These are phyloP conservation scores for Penicillium tannophilum DNA, from an alignment of 495 filamentous ascomycete species.

Conservation along the genomic window DNA sequence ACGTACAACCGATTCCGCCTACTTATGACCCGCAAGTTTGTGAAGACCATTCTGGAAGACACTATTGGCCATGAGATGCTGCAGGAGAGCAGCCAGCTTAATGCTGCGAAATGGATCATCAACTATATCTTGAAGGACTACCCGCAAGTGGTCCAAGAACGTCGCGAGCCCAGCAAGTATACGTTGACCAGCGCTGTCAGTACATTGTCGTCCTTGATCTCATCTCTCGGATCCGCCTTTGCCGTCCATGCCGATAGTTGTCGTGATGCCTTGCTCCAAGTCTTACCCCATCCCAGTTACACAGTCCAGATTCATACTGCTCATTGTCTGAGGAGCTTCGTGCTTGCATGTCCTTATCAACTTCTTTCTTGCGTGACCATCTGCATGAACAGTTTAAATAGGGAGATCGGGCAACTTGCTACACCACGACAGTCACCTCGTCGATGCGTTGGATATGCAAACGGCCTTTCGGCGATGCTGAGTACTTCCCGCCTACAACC, in stretches of 20 bases:
- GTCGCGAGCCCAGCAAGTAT: slow-evolving; percentile 87
- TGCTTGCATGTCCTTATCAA: slow-evolving; percentile 88
- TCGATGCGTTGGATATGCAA: slow-evolving; percentile 87
- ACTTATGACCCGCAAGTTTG: slow-evolving; percentile 80
- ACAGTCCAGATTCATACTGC: slow-evolving; percentile 90
- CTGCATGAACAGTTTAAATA: slow-evolving; percentile 91
- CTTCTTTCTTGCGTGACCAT: slow-evolving; percentile 89
- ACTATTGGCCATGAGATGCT: slow-evolving; percentile 81
- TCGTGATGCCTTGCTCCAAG: slow-evolving; percentile 85
- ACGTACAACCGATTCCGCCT: slow-evolving; percentile 85
- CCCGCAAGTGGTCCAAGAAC: slow-evolving; percentile 88
- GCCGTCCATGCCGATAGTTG: slow-evolving; percentile 74
- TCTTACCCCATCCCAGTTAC: slow-evolving; percentile 93
- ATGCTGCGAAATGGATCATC: slow-evolving; percentile 77
- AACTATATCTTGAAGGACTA: slow-evolving; percentile 94
- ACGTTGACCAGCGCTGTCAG: slow-evolving; percentile 77
- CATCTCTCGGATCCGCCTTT: slow-evolving; percentile 78
- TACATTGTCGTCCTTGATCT: slow-evolving; percentile 76
- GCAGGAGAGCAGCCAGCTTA: slow-evolving; percentile 82
- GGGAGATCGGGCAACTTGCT: slow-evolving; percentile 78
- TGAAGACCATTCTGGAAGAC: slow-evolving; percentile 81
- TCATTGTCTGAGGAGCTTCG: slow-evolving; percentile 80
- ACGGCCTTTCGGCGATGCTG: slow-evolving; percentile 88
- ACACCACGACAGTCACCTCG: slow-evolving; percentile 77
- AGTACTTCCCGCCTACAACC: slow-evolving; percentile 87